Conservation (phyloP, 148 eudicot species). For the Silene uniflora region DNA sequence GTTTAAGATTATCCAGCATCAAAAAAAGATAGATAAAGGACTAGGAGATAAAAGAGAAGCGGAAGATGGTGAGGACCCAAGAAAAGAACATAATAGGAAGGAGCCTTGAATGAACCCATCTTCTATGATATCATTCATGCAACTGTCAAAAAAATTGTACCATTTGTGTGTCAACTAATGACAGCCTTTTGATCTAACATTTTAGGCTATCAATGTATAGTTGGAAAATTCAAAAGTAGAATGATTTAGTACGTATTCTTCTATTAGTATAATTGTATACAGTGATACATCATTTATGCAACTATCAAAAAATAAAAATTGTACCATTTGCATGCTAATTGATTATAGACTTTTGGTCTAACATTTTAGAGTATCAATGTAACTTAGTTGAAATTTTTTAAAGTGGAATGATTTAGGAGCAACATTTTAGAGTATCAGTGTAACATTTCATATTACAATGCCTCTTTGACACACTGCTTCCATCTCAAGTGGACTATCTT, state of each 20-base stretch:
- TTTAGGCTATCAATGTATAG: no score
- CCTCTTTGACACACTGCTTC: not conserved
- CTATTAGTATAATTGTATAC: not conserved
- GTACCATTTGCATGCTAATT: not conserved
- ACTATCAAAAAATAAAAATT: not conserved
- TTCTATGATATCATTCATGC: no score
- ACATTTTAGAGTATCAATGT: not conserved
- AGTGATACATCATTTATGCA: not conserved
- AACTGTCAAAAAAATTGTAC: no score
- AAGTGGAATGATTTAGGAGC: not conserved
- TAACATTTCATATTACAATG: not conserved
- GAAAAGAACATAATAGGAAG: not conserved
- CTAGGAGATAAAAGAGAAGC: not conserved
- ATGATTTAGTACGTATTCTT: no score
- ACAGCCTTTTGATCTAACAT: no score
- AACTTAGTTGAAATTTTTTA: not conserved
- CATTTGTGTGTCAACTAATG: no score
- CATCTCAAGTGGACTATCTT: not conserved
- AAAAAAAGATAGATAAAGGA: not conserved
- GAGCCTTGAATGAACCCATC: not conserved
- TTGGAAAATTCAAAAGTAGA: no score
- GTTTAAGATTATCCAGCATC: not conserved
- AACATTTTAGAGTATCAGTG: not conserved
- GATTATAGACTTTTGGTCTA: not conserved
- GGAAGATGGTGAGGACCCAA: not conserved